Evolutionary conservation across 495 filamentous ascomycete genomes (phyloP), one percentile per base, ranked within the genome.

Genomic region (Gamarada debralockiae): DNA sequence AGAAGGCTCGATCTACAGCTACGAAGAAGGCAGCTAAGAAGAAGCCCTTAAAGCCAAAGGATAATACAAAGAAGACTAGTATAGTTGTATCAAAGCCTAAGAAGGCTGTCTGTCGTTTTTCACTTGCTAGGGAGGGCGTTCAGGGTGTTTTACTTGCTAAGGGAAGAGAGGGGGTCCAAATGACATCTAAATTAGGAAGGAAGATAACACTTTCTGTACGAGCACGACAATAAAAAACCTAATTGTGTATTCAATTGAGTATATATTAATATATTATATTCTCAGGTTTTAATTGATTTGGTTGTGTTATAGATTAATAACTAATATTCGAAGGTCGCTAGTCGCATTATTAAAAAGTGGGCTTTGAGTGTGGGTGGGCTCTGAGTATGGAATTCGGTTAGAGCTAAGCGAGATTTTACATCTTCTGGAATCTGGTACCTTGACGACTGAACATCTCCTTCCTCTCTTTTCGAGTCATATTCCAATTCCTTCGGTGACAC

Each of bases 331-430:
- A n/a, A n/a, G n/a, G n/a, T n/a, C n/a, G n/a, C n/a, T n/a, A n/a
- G n/a, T n/a, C n/a, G n/a, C n/a, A n/a, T n/a, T n/a, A n/a, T n/a
- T n/a, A n/a, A n/a, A n/a, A n/a, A n/a, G n/a, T n/a, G n/a, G n/a
- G n/a, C n/a, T n/a, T n/a, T n/a, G 15, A 21, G 12, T 12, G 12
- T 36, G 33, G 15, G 12, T 12, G 15, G 33, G 33, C 33, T 36
- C 33, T 13, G 23, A 1, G 23, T 45, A 4, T 45, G 18, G 12
- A 14, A 45, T 45, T 22, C 17, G 18, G 10, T 15, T 22, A 7
- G 42, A 13, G 15, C 23, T 47, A 47, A 47, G 44, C 44, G 44
- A 47, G 44, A 47, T 31, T 44, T 44, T 44, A 44, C 23, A 44
- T 44, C 13, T 10, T 29, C 10, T 4, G 27, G 4, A 29, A 29